Conservation (phyloP, 1,284 basidiomycete species). For the Coniferiporia sulphurascens region DNA sequence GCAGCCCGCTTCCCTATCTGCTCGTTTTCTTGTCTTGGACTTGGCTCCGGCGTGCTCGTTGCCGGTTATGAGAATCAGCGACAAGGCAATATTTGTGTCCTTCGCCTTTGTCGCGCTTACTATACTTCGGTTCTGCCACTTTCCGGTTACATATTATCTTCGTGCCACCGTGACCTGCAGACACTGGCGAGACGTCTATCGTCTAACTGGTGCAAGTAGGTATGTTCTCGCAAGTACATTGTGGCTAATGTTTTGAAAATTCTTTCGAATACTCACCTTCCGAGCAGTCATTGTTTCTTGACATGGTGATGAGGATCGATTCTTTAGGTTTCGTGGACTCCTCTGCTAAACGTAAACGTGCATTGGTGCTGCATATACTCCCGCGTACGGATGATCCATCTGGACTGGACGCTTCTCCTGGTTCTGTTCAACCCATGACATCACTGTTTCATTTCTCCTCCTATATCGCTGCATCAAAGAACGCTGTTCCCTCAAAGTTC, state of each 20-base stretch:
- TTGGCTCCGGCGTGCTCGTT: too few species aligned
- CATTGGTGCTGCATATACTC: background rate
- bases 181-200: background rate
- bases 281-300: background rate
- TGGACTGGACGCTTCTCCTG: background rate
- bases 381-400: background rate
- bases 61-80: too few species aligned
- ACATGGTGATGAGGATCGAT: background rate
- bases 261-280: background rate
- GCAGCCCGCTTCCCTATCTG: background rate
- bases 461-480: background rate
- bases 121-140: background rate
- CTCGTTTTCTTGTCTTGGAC: background rate
- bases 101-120: background rate
- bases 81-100: background rate
- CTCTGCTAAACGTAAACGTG: background rate
- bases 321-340: background rate
- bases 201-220: background rate
- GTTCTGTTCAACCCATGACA: background rate
- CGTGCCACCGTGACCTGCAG: background rate
- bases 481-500: background rate
- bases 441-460: background rate
- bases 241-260: background rate
- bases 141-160: background rate
- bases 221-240: too few species aligned